Base-by-base conservation (phyloP, 2,329 filamentous ascomycete genomes). In the Colletotrichum echinochloae region DNA sequence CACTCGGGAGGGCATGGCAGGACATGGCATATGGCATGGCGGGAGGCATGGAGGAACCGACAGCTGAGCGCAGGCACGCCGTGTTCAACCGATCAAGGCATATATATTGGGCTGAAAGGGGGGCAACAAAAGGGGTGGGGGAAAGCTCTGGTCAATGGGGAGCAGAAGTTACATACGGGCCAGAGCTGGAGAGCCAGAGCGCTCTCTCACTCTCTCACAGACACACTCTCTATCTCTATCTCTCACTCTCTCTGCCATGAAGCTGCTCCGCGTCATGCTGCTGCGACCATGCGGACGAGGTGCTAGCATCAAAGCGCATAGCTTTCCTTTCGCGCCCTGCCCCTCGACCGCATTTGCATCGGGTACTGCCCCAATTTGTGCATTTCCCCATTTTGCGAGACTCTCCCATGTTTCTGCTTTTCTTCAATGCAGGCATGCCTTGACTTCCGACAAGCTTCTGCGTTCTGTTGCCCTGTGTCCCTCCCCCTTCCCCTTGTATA, bases 1-100 rank as follows among this genome's bases (percentile, higher is more conserved):
- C 68, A 59, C 64, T 28, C 35, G 26, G 26, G 37, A 30, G 23
- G 33, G 35, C 51, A 20, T 26, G 44, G 23, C 4, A 48, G 18
- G 8, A 16, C 5, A 48, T 12, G 23, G n/a, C 7, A 20, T 41
- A 18, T 41, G 20, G 3, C 41, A 54, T 37, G 62, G 37, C 35
- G 54, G 48, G 65, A 3, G 37, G 60, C 39, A 49, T 35, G 55
- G 54, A 26, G 44, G 33, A 7, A 54, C 46, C 48, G 55, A 51
- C 14, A 23, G 48, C 33, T 23, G 46, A 63, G 63, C 52, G 57
- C 68, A 67, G 56, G 56, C 67, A 57, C 39, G 41, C 65, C 33
- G 67, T 51, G 63, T 70, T 71, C 64, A 59, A 71, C 60, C 48
- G 60, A 54, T 54, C 60, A 41, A 52, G 48, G 60, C 60, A 61